Evolutionary conservation across 495 filamentous ascomycete species (phyloP), one percentile per base, ranked within the genome.

Genomic region (Neurospora africana): DNA sequence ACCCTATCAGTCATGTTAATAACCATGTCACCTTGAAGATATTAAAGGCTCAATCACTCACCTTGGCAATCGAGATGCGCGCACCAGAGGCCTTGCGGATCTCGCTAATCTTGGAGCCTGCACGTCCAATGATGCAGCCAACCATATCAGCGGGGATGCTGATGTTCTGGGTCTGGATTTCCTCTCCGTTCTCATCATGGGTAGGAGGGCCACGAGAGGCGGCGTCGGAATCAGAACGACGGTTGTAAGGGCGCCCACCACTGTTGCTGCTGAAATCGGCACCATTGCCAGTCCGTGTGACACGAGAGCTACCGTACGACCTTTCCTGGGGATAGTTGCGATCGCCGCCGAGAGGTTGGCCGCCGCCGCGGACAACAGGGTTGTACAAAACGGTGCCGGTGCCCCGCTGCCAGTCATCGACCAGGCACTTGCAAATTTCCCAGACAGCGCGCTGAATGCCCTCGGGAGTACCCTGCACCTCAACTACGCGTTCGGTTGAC

Each of bases 131-230:
- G 84, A 99, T 99, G 84, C 95, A 99, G 71, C 95, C 95, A 82
- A 99, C 95, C 95, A 99, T 99, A 83, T 99, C 95, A 30, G 95
- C 91, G 38, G 95, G 95, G 77, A 99, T 99, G 83, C 93, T 97
- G 85, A 99, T 99, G 83, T 98, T 98, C 78, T 99, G 96, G 7
- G 95, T 99, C 82, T 97, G 95, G 69, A 98, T 90, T 81, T 97
- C 95, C 79, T 99, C 96, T 67, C 96, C 95, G 71, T 98, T 95
- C 79, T 98, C 96, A 70, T 94, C 93, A 72, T 93, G 89, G 71
- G 93, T 91, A 35, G 93, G 92, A 68, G 91, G 91, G 33, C 86
- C 87, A 69, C 91, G 90, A 71, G 88, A 86, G 79, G 84, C 86
- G 44, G 88, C 89, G 81, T 97, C 93, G 17, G 92, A 92, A 79